Conservation (phyloP, 139 green algal genomes). For the Chlorella sp. region DNA sequence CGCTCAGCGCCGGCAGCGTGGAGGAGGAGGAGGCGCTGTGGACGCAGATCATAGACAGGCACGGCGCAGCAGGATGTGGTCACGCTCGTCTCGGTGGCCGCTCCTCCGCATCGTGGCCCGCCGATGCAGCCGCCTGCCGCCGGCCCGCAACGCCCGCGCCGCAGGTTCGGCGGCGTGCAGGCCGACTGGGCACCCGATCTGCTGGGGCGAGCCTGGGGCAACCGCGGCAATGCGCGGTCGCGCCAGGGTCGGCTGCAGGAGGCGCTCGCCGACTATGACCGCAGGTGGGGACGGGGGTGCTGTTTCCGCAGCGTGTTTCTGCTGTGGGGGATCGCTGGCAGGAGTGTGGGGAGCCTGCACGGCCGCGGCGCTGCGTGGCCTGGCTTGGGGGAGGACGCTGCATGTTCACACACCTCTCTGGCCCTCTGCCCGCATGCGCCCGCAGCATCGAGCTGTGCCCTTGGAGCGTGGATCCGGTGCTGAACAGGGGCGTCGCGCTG, state of each 20-base stretch:
- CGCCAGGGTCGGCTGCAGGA: constrained; percentile 72
- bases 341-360: no score
- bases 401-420: no score
- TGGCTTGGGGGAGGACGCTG: no score
- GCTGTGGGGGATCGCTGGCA: no score
- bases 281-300: no score
- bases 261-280: constrained; percentile 81
- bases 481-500: constrained; percentile 83
- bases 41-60: constrained; percentile 67
- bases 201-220: constrained; percentile 75
- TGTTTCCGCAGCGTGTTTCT: no score
- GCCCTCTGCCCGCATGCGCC: no score
- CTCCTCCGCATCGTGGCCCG: neutral
- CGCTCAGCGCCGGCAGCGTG: constrained; percentile 68
- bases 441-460: constrained; percentile 76
- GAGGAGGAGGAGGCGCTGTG: constrained; percentile 77
- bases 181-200: constrained; percentile 79
- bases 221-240: constrained; percentile 87
- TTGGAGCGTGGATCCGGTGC: constrained; percentile 84
- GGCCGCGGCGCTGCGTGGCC: no score
- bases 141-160: no score
- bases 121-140: neutral
- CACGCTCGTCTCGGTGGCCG: no score
- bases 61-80: no score
- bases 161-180: constrained; percentile 46